A percentile compares a stretch with the other conserved stretches of the same genome.
phyloP scores from a whole-genome alignment of 768 basidiomycete genomes.

The Tricholoma sp. region DNA sequence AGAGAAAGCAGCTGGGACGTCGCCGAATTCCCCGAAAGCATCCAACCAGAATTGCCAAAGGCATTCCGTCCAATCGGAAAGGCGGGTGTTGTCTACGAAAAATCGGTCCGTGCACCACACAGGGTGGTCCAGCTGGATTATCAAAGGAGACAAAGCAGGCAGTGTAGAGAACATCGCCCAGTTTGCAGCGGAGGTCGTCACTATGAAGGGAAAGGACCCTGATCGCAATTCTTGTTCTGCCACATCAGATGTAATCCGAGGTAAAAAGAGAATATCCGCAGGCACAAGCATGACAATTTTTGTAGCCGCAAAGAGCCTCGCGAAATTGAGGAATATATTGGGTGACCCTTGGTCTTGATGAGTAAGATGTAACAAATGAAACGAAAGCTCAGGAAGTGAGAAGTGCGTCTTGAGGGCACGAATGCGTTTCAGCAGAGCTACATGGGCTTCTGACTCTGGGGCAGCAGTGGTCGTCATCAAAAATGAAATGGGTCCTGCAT shows the following conservation, averaged over 20 bases:
- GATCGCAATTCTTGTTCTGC: conserved; percentile 3
- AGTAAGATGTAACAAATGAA: conserved; percentile 45
- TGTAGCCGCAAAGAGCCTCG: conserved; percentile 53
- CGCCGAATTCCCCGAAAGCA: conserved; percentile 36
- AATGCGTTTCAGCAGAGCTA: conserved; percentile 22
- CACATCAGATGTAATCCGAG: conserved; percentile 14
- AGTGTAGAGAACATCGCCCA: conserved; percentile 30
- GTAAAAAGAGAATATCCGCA: conserved; percentile 27
- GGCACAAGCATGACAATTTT: conserved; percentile 48
- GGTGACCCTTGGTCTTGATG: conserved; percentile 31
- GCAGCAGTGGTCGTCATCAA: conserved; percentile 33
- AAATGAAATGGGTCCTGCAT: conserved; percentile 44
- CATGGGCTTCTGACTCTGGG: conserved; percentile 19
- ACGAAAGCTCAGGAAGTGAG: conserved; percentile 24
- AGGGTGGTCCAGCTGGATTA: conserved; percentile 38
- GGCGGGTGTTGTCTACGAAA: conserved; percentile 39
- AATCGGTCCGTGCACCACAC: conserved; percentile 62
- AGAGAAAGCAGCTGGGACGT: conserved; percentile 18
- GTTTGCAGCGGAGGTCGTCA: conserved; percentile 21
- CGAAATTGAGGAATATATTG: conserved; percentile 58
- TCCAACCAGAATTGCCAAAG: conserved; percentile 62
- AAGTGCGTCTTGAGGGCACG: conserved; percentile 17
- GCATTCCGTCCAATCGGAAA: conserved; percentile 58
- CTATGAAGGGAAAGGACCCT: conserved; percentile 12
- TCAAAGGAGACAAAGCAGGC: conserved; percentile 37